Conservation (phyloP, 2,329 filamentous ascomycete species). For the Teratosphaeria pseudoeucalypti region DNA sequence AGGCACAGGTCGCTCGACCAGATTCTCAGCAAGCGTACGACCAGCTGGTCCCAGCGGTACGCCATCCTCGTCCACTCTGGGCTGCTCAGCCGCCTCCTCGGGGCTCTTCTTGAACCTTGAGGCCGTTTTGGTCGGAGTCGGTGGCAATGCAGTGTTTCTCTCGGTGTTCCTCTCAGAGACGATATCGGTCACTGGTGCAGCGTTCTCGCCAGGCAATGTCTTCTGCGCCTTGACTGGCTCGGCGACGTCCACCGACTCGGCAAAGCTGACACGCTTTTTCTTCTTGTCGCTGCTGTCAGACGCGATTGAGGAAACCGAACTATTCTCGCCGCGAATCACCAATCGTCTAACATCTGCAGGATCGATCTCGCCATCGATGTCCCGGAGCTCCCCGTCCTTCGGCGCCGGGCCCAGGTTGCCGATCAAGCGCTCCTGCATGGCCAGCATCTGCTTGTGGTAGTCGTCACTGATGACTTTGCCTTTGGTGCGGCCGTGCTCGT, state of each 20-base stretch:
- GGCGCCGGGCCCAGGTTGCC: slow-evolving; percentile 47
- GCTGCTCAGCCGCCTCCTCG: slow-evolving; percentile 1
- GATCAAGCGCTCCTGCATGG: slow-evolving; percentile 67
- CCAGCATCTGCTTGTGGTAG: slow-evolving; percentile 73
- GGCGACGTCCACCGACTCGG: slow-evolving; percentile 62
- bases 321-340: slow-evolving; percentile 29
- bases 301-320: slow-evolving; percentile 9
- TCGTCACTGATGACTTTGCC: slow-evolving; percentile 58
- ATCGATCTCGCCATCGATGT: slow-evolving; percentile 34
- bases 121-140: slow-evolving; percentile 22
- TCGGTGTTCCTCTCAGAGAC: slow-evolving; percentile 32
- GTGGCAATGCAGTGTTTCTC: neutral
- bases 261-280: slow-evolving; percentile 72
- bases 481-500: slow-evolving; percentile 65
- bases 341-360: slow-evolving; percentile 48
- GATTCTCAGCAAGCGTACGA: slow-evolving; percentile 36
- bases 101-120: slow-evolving; percentile 32
- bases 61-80: slow-evolving; percentile 1
- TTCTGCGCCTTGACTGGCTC: slow-evolving; percentile 25
- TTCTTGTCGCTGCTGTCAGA: slow-evolving; percentile 22
- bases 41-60: slow-evolving; percentile 13
- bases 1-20: slow-evolving; percentile 41
- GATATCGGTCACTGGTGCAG: slow-evolving; percentile 28
- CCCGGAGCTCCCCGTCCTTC: slow-evolving; percentile 22
- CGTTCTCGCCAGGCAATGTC: slow-evolving; percentile 14